Base-by-base conservation (phyloP, 495 filamentous ascomycete genomes). In the Daldinia concentrica region DNA sequence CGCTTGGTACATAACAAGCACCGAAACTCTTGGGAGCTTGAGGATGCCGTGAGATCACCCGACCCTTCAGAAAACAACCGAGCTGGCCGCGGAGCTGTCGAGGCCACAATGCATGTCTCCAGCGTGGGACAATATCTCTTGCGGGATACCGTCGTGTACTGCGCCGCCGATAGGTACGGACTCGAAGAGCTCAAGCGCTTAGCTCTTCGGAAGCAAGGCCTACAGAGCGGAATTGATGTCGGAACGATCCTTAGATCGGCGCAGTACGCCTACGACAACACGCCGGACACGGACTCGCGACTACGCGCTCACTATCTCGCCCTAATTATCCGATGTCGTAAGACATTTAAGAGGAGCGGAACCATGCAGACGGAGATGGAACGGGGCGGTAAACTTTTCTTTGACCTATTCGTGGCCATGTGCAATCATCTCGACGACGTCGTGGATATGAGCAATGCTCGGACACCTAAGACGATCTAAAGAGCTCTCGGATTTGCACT, bases 361-460 rank as follows among this genome's bases (percentile, higher is more conserved):
- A 97, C 93, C 75, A 95, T 98, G 93, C 93, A 97, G 87, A 89
- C 91, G 84, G 94, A 98, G 86, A 97, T 98, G 94, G 92, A 96
- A 82, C 89, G 88, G 79, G 93, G 90, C 76, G 90, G 90, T 77
- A 90, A 92, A 84, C 86, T 97, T 78, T 98, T 97, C 86, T 97
- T 98, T 83, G 94, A 97, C 86, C 85, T 98, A 79, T 98, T 97
- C 81, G 93, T 97, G 74, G 93, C 94, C 68, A 92, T 98, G 92
- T 95, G 93, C 86, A 97, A 96, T 82, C 93, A 96, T 84, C 90
- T 97, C 77, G 93, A 97, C 85, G 93, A 97, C 81, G 86, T 97
- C 80, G 88, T 88, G 81, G 91, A 92, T 30, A 82, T 81, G 77
- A 82, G 76, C 79, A 86, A 86, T 65, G 76, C 79, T 67, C 80